Evolutionary conservation across 148 eudicot species (phyloP).

Genomic region (Fagopyrum homotropicum): DNA sequence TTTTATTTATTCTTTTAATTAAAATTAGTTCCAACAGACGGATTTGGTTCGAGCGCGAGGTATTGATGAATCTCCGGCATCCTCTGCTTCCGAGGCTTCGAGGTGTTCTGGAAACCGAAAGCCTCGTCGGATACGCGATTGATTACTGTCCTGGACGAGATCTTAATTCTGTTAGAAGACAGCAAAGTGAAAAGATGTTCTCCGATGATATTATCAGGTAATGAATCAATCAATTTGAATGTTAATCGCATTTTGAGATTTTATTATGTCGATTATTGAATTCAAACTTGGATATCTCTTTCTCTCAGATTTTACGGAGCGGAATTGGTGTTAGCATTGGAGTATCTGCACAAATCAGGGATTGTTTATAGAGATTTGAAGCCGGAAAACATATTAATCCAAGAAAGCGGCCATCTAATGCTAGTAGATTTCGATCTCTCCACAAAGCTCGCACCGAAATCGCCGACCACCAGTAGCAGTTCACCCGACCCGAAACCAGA

Average conservation of each 20-base stretch:
- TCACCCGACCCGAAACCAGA: background rate
- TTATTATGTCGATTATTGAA: background rate
- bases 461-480: conserved; percentile 23
- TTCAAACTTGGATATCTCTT: background rate
- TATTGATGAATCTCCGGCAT: conserved; percentile 41
- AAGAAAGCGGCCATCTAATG: conserved; percentile 77
- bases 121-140: conserved; percentile 67
- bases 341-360: conserved; percentile 70
- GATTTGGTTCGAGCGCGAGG: conserved; percentile 55
- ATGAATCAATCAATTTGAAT: background rate
- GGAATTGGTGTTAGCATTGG: conserved; percentile 77
- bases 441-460: conserved; percentile 45
- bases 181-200: conserved; percentile 82
- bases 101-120: conserved; percentile 50
- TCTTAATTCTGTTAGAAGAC: conserved; percentile 51
- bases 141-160: conserved; percentile 89
- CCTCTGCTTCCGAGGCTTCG: conserved; percentile 73
- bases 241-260: background rate
- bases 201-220: conserved; percentile 86
- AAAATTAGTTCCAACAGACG: no score
- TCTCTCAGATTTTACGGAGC: conserved; percentile 68
- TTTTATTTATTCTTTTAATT: no score
- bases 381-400: conserved; percentile 78
- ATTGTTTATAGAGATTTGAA: conserved; percentile 83
- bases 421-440: conserved; percentile 89